Base-by-base conservation (phyloP, 1,284 basidiomycete genomes). In the Ustilago xerochloae region DNA sequence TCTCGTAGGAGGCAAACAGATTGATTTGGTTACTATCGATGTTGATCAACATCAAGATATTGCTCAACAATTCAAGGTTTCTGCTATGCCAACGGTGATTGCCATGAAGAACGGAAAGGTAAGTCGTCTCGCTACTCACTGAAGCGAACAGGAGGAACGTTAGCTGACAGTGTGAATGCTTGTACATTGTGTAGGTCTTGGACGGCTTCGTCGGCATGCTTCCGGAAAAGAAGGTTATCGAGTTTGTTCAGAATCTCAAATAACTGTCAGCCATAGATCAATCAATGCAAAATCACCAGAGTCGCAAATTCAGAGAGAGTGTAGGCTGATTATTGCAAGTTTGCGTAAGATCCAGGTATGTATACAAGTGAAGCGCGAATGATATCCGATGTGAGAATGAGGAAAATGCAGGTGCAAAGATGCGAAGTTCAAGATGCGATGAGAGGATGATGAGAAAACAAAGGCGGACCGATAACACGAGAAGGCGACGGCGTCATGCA, bases 21-120 rank as follows among this genome's bases (percentile, higher is more conserved):
- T 80, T 15, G 78, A 80, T 43, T 35, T 80, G 20, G 69, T 78
- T 12, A 78, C 72, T 0, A 56, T 80, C 22, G 78, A 80, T 36
- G 78, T 80, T 0, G 78, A 80, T 53, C 39, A 61, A 16, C 64
- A 80, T 28, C 63, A 70, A 29, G 50, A 78, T 10, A 55, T 75
- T 18, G 76, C 76, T 0, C 43, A 55, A n/a, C 35, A 64, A n/a
- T 80, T 75, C 54, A 64, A 71, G 6, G 70, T 80, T 3, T 62
- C 57, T 3, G 73, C 78, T 1, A 80, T 80, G 78, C 78, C 78
- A 0, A 80, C 78, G 0, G 78, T 80, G 16, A 49, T 80, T 10
- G 71, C 71, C 1, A 59, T 80, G 47, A 76, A 75, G 49, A 35
- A 62, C n/a, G 76, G 76, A 36, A 75, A 77, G 57, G 73, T 71